These are phyloP conservation scores for Botrytis fabae DNA, from an alignment of 2,329 filamentous ascomycete genomes.

Conservation along the genomic window DNA sequence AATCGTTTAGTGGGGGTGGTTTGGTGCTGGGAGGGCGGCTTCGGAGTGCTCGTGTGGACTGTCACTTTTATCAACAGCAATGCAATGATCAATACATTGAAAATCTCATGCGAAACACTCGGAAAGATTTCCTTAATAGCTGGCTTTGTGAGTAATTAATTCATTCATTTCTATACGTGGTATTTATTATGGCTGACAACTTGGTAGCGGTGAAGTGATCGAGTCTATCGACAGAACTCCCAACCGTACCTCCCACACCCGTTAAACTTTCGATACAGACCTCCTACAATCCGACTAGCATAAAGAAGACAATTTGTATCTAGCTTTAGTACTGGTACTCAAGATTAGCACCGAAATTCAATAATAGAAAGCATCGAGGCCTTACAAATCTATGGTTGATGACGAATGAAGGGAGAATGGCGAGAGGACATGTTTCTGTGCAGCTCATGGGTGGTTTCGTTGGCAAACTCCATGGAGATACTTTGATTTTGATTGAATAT, in stretches of 20 bases:
- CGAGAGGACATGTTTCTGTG: neutral
- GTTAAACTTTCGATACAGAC: neutral
- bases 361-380: neutral
- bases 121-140: neutral
- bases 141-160: neutral
- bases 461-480: neutral
- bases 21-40: neutral
- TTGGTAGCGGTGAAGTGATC: neutral
- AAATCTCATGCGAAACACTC: neutral
- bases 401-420: neutral
- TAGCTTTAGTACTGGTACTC: rapidly evolving
- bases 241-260: too few species aligned
- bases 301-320: rapidly evolving
- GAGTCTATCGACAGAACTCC: neutral
- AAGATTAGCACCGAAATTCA: neutral
- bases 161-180: too few species aligned
- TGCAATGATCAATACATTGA: neutral
- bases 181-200: neutral
- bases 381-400: neutral
- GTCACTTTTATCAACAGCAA: neutral
- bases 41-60: neutral
- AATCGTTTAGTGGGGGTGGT: neutral
- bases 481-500: rapidly evolving
- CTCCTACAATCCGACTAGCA: neutral
- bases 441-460: neutral